Base-by-base conservation (phyloP, 2,329 filamentous ascomycete species). In the Periglandula ipomoeae region DNA sequence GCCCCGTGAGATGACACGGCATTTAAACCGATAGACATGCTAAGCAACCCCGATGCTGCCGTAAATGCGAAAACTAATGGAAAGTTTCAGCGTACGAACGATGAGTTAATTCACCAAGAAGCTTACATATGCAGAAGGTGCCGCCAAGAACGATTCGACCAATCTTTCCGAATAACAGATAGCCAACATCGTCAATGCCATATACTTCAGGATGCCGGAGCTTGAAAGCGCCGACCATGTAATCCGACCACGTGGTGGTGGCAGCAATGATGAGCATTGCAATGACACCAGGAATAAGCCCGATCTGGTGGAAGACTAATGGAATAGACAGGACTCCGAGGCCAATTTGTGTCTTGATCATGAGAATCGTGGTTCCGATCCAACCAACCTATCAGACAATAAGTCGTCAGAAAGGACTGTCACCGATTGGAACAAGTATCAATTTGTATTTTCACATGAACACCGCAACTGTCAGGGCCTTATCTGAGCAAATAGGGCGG, bases 181-280 rank as follows among this genome's bases (percentile, higher is more conserved):
- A 54, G 17, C 73, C 75, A 0, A 70, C 75, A 53, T 78, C 75
- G 44, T 76, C 75, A 47, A 79, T 75, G 26, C 72, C 68, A 54
- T 79, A 78, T 1, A 78, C 70, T 19, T 72, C 66, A 1, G 67
- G 69, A 53, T 79, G 75, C 8, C 61, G 60, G 13, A 71, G 55
- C 55, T 79, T 79, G 62, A 78, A 78, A 13, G 63, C 58, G 4
- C 72, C 73, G 8, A 75, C 62, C 23, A 73, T 70, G 50, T 71
- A 68, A 49, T 67, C 65, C 4, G 71, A 73, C 72, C 72, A 75
- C 0, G 69, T 73, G 0, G 71, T 75, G 53, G 75, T 71, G 11
- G 35, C 51, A 0, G 64, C 67, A 22, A 75, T 66, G 3, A 54
- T 51, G 1, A 67, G 39, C 5, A 75, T 59, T 38, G 65, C 65